Evolutionary conservation across 176 grass and related monocot genomes (phyloP).

Genomic region (Hsuehochloa calcarea): DNA sequence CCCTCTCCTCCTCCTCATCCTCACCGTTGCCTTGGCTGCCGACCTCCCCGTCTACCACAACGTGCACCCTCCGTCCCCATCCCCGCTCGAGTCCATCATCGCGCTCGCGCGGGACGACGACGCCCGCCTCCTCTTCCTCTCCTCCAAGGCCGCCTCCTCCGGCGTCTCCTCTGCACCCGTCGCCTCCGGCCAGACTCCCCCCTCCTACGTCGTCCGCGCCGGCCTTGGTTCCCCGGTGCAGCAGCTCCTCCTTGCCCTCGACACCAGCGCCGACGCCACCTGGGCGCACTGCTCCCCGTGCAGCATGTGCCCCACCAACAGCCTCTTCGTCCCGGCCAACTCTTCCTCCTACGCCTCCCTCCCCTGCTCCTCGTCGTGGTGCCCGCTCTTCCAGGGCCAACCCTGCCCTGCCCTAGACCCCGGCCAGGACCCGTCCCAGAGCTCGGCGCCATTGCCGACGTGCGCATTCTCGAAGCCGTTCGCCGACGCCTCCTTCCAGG

Average conservation of each 20-base stretch:
- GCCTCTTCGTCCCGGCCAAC: conserved; percentile 65
- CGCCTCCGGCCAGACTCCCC: conserved; percentile 80
- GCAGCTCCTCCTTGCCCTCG: conserved; percentile 63
- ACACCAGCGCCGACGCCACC: conserved; percentile 91
- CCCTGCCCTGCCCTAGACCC: conserved; percentile 51
- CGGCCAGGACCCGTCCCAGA: conserved; percentile 16
- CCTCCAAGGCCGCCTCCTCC: conserved; percentile 48
- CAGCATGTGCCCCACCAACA: conserved; percentile 54
- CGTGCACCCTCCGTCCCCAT: conserved; percentile 48
- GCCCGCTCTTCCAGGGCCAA: conserved; percentile 64
- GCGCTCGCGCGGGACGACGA: conserved; percentile 61
- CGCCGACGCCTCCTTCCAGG: conserved; percentile 73
- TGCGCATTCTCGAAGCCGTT: conserved; percentile 71
- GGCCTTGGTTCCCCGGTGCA: conserved; percentile 69
- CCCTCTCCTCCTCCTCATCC: conserved; percentile 40
- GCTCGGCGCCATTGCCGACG: conserved; percentile 29
- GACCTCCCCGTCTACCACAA: conserved; percentile 75
- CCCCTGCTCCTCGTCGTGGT: conserved; percentile 70
- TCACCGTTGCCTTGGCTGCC: conserved; percentile 21
- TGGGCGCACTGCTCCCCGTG: conserved; percentile 90
- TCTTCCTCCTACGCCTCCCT: conserved; percentile 72
- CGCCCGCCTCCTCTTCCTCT: conserved; percentile 69
- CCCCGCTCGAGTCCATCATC: conserved; percentile 71
- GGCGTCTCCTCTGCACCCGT: conserved; percentile 57
- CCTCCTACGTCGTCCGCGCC: conserved; percentile 81